A percentile compares a stretch with the other conserved stretches of the same genome.
phyloP scores from a whole-genome alignment of 106 monocot species.

The Chionographis japonica region DNA sequence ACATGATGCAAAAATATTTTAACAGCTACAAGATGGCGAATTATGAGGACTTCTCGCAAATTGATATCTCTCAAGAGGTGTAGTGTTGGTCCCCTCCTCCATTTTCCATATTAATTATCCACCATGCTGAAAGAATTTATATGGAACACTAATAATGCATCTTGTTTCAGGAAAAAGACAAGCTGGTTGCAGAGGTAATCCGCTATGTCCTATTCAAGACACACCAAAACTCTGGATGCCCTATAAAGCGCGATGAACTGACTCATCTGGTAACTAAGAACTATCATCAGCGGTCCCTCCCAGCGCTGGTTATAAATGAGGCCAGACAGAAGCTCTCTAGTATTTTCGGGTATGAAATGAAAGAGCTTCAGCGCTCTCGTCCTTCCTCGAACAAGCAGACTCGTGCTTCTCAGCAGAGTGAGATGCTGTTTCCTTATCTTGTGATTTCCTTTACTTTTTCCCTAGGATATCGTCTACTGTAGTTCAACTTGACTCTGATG shows the following conservation, averaged over 20 bases:
- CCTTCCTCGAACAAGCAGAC: constrained; percentile 43
- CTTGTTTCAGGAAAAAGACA: constrained; percentile 76
- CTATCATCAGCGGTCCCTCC: constrained; percentile 72
- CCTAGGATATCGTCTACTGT: too few species aligned
- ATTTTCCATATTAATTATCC: not conserved
- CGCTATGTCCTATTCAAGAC: constrained; percentile 80
- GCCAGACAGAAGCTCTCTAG: constrained; percentile 54
- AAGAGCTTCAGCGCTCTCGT: constrained; percentile 69
- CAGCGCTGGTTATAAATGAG: constrained; percentile 74
- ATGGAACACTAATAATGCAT: not conserved
- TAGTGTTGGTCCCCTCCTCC: not conserved
- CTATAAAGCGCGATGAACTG: constrained; percentile 90
- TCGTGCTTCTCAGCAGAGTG: constrained; percentile 59
- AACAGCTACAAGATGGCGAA: constrained; percentile 29
- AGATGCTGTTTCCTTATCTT: not conserved
- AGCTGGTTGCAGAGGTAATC: constrained; percentile 87
- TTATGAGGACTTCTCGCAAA: constrained; percentile 42
- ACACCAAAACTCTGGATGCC: constrained; percentile 74
- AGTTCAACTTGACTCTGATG: too few species aligned
- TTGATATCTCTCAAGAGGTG: constrained; percentile 49
- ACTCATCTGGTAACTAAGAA: constrained; percentile 75
- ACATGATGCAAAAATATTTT: not conserved
- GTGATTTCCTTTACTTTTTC: not conserved
- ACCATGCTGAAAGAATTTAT: not conserved
- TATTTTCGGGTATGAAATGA: constrained; percentile 87